Base-by-base conservation (phyloP, 192 early-diverging fungal genomes). In the Umbelopsis isabellina region DNA sequence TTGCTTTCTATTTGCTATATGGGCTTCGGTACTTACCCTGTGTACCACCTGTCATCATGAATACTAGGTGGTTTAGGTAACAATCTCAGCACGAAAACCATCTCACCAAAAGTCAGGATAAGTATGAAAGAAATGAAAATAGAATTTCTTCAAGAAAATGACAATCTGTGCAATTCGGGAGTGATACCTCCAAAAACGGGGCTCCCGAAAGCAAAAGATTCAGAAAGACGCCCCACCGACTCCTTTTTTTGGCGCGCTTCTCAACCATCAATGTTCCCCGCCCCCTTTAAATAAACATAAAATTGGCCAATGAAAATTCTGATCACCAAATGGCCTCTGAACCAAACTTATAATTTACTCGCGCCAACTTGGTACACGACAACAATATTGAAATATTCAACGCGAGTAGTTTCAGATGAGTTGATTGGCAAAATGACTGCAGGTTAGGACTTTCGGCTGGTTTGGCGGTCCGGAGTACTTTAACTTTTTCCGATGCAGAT, bases 81-180 rank as follows among this genome's bases (percentile, higher is more conserved):
- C 49, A 21, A 50, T 22, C 49, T 22, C 10, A 8, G 21, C 21
- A 23, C 37, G 1, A 30, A 21, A 21, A 20, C 5, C 8, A 4
- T 21, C 1, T 52, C 51, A 52, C 0, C 25, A 6, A 23, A 52
- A 20, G 11, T 23, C 21, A 25, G 51, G 6, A 52, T 50, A 37
- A 61, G 18, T 4, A 61, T 15, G 25, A 33, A 27, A 55, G 52
- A 55, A 25, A 61, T 35, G 37, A 41, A 10, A 41, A 41, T 41
- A 41, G 0, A 4, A 41, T 9, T 41, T 41, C 10, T 41, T 41
- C 6, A 41, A 5, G 0, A 61, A n/a, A 35, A 35, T 61, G 55
- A 61, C 55, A 61, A 61, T 61, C 55, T 22, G 55, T 35, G 21
- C 55, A n/a, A 61, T 61, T 61, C 55, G 18, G 37, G 37, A 27